phyloP scores from a whole-genome alignment of 2,329 filamentous ascomycete genomes.

The Chaetomiaceae sp. region DNA sequence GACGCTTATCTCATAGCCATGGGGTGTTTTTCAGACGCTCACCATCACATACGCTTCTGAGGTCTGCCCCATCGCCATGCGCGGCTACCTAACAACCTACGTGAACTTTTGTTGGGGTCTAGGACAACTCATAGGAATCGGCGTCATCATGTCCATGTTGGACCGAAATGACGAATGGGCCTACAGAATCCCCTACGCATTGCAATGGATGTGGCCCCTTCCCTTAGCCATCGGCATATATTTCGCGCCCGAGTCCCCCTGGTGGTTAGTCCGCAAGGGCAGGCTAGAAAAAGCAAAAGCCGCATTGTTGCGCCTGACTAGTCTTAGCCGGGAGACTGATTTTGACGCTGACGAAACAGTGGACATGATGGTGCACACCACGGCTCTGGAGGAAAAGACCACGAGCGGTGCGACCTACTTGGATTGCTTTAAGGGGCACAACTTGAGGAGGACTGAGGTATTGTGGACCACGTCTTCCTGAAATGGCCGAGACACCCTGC shows the following conservation, averaged over 20 bases:
- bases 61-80: slow-evolving; percentile 67
- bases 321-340: slow-evolving; percentile 57
- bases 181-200: slow-evolving; percentile 63
- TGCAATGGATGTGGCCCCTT: slow-evolving; percentile 76
- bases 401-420: slow-evolving; percentile 69
- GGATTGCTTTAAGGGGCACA: slow-evolving; percentile 79
- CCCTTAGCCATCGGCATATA: slow-evolving; percentile 62
- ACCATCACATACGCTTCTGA: slow-evolving; percentile 66
- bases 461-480: neutral
- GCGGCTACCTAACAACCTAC: slow-evolving; percentile 68
- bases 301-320: slow-evolving; percentile 62
- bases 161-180: slow-evolving; percentile 60
- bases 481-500: too few relatives aligned
- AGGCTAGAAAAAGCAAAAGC: slow-evolving; percentile 62
- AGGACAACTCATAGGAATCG: slow-evolving; percentile 69
- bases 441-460: slow-evolving; percentile 69
- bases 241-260: slow-evolving; percentile 67
- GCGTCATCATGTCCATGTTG: slow-evolving; percentile 67
- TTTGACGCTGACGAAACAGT: slow-evolving; percentile 82
- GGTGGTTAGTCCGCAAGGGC: slow-evolving; percentile 70
- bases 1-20: slow-evolving; percentile 31
- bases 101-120: slow-evolving; percentile 75
- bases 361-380: slow-evolving; percentile 90
- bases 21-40: slow-evolving; percentile 44
- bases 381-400: slow-evolving; percentile 71